Conservation (phyloP, 176 grass and related monocot species). For the Eleusine coracana region DNA sequence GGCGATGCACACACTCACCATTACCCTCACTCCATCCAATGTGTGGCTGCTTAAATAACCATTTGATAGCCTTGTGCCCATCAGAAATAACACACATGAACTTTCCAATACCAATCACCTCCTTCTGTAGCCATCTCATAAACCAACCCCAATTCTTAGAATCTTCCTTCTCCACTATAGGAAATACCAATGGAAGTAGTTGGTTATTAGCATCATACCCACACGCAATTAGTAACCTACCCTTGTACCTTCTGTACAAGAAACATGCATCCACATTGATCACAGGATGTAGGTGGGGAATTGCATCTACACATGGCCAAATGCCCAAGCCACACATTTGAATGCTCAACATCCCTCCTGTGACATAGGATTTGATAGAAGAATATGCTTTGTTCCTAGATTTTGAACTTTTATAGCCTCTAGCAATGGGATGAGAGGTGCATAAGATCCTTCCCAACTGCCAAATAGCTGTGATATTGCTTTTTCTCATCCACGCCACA, state of each 20-base stretch:
- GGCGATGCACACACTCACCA: background rate
- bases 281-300: background rate
- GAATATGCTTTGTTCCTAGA: background rate
- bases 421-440: background rate
- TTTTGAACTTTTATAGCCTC: background rate
- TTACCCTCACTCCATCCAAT: background rate
- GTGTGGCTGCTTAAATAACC: background rate
- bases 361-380: background rate
- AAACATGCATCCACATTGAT: slow-evolving; percentile 11
- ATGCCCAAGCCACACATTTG: slow-evolving; percentile 6
- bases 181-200: slow-evolving; percentile 20
- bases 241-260: background rate
- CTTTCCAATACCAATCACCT: background rate
- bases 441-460: slow-evolving; percentile 4
- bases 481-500: slow-evolving; percentile 9
- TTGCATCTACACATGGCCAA: slow-evolving; percentile 4
- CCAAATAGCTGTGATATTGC: slow-evolving; percentile 25
- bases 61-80: slow-evolving; percentile 4
- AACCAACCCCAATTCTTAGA: background rate
- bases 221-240: background rate
- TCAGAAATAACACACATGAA: background rate
- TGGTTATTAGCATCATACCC: slow-evolving; percentile 14
- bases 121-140: background rate
- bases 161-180: slow-evolving; percentile 10
- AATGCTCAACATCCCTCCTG: background rate